A percentile compares a stretch with the other conserved stretches of the same genome.
Conservation (phyloP, 1,139 yeast species). For the Entelexis paramagnoliae region DNA sequence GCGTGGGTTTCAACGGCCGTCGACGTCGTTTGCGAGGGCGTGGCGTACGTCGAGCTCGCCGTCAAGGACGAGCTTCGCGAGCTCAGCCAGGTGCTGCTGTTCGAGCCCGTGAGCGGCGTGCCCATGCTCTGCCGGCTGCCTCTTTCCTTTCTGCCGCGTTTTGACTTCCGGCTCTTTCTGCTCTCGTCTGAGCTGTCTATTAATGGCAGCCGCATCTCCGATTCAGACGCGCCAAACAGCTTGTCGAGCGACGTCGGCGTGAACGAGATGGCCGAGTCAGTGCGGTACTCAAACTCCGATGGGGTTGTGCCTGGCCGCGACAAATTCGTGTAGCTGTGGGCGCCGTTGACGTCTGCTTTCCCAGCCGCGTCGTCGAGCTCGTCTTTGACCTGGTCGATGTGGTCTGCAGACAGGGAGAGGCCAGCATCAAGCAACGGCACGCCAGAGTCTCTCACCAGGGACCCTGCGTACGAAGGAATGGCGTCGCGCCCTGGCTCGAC, state of each 20-base stretch:
- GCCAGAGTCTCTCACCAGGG: conserved; percentile 7
- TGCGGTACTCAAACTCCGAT: not conserved
- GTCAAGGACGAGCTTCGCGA: conserved; percentile 7
- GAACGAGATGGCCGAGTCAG: not conserved
- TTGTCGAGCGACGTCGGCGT: conserved; percentile 1
- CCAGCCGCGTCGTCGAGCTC: not conserved
- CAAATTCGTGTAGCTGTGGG: not conserved
- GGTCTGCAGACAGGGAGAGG: not conserved
- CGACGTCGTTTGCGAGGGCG: not conserved
- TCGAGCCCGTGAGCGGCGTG: not conserved
- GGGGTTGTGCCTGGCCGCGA: not conserved
- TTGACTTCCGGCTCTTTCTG: not conserved
- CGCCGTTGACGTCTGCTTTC: not conserved
- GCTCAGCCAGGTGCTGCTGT: not conserved
- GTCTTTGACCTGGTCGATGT: not conserved
- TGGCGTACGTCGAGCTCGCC: not conserved
- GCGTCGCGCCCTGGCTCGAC: conserved; percentile 7
- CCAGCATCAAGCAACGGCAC: not conserved
- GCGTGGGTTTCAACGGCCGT: not conserved
- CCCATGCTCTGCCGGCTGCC: not conserved
- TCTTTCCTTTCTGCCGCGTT: not conserved
- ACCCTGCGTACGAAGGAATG: conserved; percentile 14
- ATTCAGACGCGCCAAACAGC: not conserved
- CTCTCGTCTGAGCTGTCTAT: not conserved
- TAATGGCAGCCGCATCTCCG: not conserved